Evolutionary conservation across 2,329 filamentous ascomycete species (phyloP).

Genomic region (Botryosphaeria dothidea): DNA sequence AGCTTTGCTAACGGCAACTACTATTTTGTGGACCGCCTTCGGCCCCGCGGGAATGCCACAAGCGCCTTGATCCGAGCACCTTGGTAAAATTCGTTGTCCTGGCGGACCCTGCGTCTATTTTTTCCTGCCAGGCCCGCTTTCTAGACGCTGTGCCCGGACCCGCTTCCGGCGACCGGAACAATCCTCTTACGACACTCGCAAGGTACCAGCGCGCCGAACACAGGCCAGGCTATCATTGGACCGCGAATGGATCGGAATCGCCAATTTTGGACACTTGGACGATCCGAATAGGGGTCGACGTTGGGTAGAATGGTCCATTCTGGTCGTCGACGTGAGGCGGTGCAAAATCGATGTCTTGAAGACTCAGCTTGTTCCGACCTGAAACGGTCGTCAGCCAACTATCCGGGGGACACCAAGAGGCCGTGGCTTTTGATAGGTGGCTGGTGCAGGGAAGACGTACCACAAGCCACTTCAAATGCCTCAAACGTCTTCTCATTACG

Average conservation of each 20-base stretch:
- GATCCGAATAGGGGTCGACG: constrained; percentile 61
- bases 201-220: not conserved
- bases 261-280: constrained; percentile 13
- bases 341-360: constrained; percentile 34
- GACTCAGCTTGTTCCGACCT: constrained; percentile 36
- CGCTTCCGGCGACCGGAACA: not conserved
- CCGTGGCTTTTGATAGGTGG: not conserved
- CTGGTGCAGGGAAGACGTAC: constrained; percentile 36
- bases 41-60: not conserved
- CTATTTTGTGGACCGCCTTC: not conserved
- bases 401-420: not conserved
- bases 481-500: constrained; percentile 70
- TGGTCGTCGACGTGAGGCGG: constrained; percentile 45
- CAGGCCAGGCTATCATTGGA: not conserved
- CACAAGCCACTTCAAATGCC: constrained; percentile 62
- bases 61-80: not conserved
- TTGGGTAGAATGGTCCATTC: constrained; percentile 65
- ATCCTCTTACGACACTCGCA: constrained; percentile 1
- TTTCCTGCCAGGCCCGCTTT: not conserved
- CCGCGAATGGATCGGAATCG: not conserved
- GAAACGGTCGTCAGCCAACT: constrained; percentile 33
- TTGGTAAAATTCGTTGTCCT: not conserved
- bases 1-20: not conserved
- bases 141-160: constrained; percentile 9
- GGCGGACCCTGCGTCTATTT: constrained; percentile 3